Conservation (phyloP, 164 flowering plant genomes). For the Chimonanthus salicifolius region DNA sequence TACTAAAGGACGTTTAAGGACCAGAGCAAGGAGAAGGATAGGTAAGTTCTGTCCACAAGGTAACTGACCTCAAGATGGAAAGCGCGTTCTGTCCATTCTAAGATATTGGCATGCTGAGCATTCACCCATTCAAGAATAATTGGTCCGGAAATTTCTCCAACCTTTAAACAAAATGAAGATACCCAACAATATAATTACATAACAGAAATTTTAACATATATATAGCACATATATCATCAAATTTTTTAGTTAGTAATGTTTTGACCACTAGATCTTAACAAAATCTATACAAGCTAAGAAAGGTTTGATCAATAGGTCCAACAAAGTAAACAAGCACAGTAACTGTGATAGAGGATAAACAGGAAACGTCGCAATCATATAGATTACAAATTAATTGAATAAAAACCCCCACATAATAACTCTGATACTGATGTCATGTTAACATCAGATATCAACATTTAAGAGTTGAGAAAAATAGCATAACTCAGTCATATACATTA, state of each 20-base stretch:
- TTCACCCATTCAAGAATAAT: slow-evolving; percentile 79
- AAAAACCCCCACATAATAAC: neutral
- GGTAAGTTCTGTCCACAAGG: neutral
- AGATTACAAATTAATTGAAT: neutral
- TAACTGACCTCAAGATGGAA: slow-evolving; percentile 64
- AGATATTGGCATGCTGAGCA: slow-evolving; percentile 50
- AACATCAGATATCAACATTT: no score
- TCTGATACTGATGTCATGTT: neutral
- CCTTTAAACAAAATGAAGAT: slow-evolving; percentile 32
- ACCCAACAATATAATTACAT: neutral
- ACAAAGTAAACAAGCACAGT: neutral
- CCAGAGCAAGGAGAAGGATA: neutral
- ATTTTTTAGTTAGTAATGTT: neutral
- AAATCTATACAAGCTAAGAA: neutral
- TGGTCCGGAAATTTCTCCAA: slow-evolving; percentile 53
- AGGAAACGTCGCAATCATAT: neutral
- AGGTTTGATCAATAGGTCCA: neutral
- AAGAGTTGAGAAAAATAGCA: no score
- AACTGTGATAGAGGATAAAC: neutral
- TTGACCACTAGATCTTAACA: neutral
- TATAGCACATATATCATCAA: neutral
- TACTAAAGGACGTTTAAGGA: neutral
- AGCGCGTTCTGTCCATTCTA: slow-evolving; percentile 82
- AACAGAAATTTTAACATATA: no score
- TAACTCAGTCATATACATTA: no score